Percentiles rank a stretch among this genome's conserved stretches.
These are phyloP conservation scores for Perilla frutescens DNA, from an alignment of 257 asterid species.

Conservation along the genomic window DNA sequence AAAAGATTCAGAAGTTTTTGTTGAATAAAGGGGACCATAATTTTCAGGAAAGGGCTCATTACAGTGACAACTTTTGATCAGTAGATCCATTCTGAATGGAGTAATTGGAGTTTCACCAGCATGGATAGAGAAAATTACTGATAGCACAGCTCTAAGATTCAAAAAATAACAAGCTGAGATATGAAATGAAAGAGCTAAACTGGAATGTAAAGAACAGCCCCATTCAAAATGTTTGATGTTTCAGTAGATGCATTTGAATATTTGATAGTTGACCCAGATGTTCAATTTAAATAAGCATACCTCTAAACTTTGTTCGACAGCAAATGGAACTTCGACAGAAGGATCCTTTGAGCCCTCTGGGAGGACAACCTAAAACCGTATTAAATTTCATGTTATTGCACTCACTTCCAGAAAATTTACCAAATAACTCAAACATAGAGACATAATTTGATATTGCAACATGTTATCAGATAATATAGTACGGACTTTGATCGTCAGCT, in stretches of 20 bases:
- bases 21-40: not conserved
- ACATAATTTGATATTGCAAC: conserved; percentile 18
- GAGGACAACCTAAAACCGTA: conserved; percentile 76
- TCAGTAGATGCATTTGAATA: not conserved
- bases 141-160: conserved; percentile 2
- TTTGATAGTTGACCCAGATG: conserved; percentile 24
- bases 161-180: conserved; percentile 16
- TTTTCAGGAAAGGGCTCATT: not conserved
- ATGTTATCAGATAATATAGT: conserved; percentile 1
- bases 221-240: conserved; percentile 28
- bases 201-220: conserved; percentile 20
- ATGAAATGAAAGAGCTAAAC: conserved; percentile 2
- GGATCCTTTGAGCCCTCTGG: conserved; percentile 96
- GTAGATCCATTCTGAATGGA: conserved; percentile 7
- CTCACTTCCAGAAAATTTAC: conserved; percentile 12
- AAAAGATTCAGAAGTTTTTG: not conserved
- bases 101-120: conserved; percentile 12
- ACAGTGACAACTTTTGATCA: not conserved
- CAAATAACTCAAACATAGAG: conserved; percentile 27
- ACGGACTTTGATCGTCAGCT: conserved; percentile 79
- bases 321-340: conserved; percentile 68
- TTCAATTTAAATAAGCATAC: conserved; percentile 45
- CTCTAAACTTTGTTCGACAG: conserved; percentile 76
- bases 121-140: conserved; percentile 4
- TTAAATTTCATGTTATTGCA: conserved; percentile 33